Evolutionary conservation across 2,329 filamentous ascomycete species (phyloP), one percentile per base, ranked within the genome.

Genomic region (Coleophoma eucalyptorum): DNA sequence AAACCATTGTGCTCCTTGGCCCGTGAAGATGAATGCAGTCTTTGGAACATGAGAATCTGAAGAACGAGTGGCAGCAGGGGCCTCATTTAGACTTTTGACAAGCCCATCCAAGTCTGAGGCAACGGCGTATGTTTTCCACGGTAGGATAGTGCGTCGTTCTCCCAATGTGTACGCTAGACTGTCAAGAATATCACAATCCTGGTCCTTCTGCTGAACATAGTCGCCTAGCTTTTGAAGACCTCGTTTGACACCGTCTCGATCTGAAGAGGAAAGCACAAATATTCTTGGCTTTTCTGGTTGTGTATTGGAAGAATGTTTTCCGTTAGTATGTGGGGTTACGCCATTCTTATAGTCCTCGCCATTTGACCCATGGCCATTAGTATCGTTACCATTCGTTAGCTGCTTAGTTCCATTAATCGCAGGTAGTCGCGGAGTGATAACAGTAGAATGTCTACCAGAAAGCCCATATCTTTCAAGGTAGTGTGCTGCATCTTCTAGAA

Each of bases 1-100:
- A 16, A 48, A 21, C 53, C 54, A 61, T 49, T 59, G 58, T 2
- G 60, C 59, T 15, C 60, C 61, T 47, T 63, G 61, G 3, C 61
- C 61, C 1, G 55, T 63, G 41, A 63, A 63, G 4, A 60, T 46
- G 15, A 56, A 54, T 2, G 48, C 46, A n/a, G 54, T 16, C 37
- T 43, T 12, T 13, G 26, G 15, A 43, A 20, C 43, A 45, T 34
- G 35, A 13, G 12, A 16, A 18, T 50, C 21, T 21, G 37, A 33
- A n/a, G 51, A 11, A 2, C 10, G 20, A 12, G 18, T 26, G 3
- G 18, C 19, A 8, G 21, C n/a, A 2, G n/a, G 15, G 12, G 6
- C 8, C 19, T 15, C 15, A 3, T 13, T 4, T 5, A 31, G 20
- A 19, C n/a, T 15, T 21, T 41, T 26, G 10, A 37, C n/a, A 16